phyloP scores from a whole-genome alignment of 148 eudicot species.

The Rhododendron ovatum region DNA sequence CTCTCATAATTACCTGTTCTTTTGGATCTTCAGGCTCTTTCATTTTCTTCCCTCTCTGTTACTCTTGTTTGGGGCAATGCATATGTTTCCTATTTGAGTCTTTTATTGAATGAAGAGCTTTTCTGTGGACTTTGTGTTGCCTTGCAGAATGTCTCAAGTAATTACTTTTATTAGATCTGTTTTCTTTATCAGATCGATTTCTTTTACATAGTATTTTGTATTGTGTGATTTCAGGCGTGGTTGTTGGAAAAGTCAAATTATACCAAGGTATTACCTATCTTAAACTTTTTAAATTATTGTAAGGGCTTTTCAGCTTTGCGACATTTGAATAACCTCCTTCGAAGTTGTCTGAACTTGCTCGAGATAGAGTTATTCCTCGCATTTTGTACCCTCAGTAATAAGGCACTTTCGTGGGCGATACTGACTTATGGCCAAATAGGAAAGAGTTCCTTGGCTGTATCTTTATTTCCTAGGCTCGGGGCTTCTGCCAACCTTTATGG shows the following conservation, averaged over 20 bases:
- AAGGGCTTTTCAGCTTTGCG: not conserved
- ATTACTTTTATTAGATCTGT: not conserved
- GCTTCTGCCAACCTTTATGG: not conserved
- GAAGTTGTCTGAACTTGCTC: not conserved
- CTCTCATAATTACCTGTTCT: not conserved
- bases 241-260: conserved; percentile 80
- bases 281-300: not conserved
- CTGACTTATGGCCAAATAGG: not conserved
- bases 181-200: not conserved
- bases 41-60: not conserved
- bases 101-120: not conserved
- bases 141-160: conserved; percentile 1
- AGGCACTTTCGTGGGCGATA: not conserved
- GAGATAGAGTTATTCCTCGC: not conserved
- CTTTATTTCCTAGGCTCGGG: not conserved
- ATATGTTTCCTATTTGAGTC: not conserved
- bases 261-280: conserved; percentile 51
- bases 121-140: not conserved
- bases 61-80: not conserved
- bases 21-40: not conserved
- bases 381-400: not conserved
- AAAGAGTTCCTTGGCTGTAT: not conserved
- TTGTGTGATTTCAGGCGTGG: conserved; percentile 60
- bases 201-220: not conserved
- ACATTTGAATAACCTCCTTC: not conserved